These are phyloP conservation scores for Tillandsia fasciculata DNA, from an alignment of 176 grass and related monocot species.

Conservation along the genomic window DNA sequence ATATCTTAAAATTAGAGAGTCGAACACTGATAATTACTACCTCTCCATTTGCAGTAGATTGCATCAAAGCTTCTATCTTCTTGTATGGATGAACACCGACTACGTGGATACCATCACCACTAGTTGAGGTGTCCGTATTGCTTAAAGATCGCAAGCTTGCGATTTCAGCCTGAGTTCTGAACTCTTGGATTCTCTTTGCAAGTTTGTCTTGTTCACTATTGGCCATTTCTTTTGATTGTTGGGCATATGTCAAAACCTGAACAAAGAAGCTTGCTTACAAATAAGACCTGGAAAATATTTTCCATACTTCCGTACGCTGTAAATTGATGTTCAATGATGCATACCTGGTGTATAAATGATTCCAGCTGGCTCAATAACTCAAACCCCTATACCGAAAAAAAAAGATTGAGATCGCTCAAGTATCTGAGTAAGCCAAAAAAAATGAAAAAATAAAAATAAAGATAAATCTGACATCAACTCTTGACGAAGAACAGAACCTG, in stretches of 20 bases:
- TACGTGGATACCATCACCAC: constrained; percentile 86
- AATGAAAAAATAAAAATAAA: not conserved
- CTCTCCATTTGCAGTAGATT: constrained; percentile 75
- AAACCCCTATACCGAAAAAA: constrained; percentile 54
- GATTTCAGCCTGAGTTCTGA: constrained; percentile 84
- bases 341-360: constrained; percentile 93
- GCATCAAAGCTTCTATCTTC: constrained; percentile 90
- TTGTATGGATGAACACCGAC: constrained; percentile 87
- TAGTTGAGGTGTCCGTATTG: constrained; percentile 65
- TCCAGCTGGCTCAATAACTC: constrained; percentile 91
- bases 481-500: constrained; percentile 26
- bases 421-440: constrained; percentile 21
- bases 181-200: constrained; percentile 92
- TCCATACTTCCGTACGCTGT: constrained; percentile 4
- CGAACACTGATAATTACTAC: constrained; percentile 28
- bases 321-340: not conserved
- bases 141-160: constrained; percentile 60
- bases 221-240: constrained; percentile 94
- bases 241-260: constrained; percentile 95
- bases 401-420: constrained; percentile 22
- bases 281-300: not conserved
- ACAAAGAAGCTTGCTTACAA: constrained; percentile 31
- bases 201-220: constrained; percentile 79
- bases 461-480: not conserved
- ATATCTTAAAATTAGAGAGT: not conserved